phyloP scores from a whole-genome alignment of 768 basidiomycete species.

The Tylopilus vinaceipallidus region DNA sequence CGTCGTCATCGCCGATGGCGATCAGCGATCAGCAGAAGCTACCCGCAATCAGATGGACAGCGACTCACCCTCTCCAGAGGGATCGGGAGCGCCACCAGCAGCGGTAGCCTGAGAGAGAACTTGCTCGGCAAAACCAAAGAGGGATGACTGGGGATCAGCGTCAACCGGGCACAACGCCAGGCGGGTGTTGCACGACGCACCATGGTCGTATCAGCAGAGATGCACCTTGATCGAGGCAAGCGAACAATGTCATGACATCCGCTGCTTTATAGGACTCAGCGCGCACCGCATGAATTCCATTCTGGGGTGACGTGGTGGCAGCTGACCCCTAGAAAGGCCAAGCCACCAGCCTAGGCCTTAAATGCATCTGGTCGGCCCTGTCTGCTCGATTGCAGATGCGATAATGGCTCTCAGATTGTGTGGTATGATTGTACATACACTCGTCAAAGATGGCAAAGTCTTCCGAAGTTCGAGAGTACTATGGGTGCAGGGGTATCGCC shows the following conservation, averaged over 20 bases:
- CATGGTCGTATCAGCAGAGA: slow-evolving; percentile 19
- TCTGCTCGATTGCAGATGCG: too few species aligned
- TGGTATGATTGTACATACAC: neutral
- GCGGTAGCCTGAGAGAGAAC: slow-evolving; percentile 49
- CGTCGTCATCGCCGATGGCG: slow-evolving; percentile 5
- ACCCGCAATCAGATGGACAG: neutral
- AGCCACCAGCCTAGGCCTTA: too few species aligned
- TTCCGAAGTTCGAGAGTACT: neutral
- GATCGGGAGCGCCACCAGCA: slow-evolving; percentile 1
- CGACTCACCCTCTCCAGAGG: slow-evolving; percentile 5
- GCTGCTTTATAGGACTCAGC: slow-evolving; percentile 15
- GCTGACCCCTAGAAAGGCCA: slow-evolving; percentile 11
- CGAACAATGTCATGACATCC: slow-evolving; percentile 8
- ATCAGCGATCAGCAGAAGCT: slow-evolving; percentile 11
- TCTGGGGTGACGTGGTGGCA: slow-evolving; percentile 21
- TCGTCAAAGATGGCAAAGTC: neutral
- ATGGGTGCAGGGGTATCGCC: too few species aligned
- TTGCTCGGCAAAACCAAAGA: slow-evolving; percentile 71
- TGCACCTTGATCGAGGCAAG: slow-evolving; percentile 5
- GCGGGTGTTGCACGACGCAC: slow-evolving; percentile 10
- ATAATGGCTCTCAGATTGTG: too few species aligned
- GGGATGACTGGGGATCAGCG: slow-evolving; percentile 48
- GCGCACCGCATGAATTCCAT: slow-evolving; percentile 21
- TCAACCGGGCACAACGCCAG: neutral
- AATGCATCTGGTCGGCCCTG: too few species aligned